Evolutionary conservation across 1,284 basidiomycete species (phyloP).

Genomic region (Ganoderma resinaceum): DNA sequence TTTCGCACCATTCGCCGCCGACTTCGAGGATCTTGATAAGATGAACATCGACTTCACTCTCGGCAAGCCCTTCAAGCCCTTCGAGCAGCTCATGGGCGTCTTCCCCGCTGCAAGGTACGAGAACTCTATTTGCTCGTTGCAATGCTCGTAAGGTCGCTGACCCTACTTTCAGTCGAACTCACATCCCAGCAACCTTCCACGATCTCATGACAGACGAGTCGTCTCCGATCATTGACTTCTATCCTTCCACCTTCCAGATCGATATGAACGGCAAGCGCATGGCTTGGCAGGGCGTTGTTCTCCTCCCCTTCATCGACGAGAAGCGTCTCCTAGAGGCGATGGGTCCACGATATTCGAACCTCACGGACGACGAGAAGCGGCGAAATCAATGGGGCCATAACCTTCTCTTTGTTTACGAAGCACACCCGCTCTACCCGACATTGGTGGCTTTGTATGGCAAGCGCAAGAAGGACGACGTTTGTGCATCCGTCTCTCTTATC

Average conservation of each 20-base stretch:
- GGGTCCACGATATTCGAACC: conserved; percentile 71
- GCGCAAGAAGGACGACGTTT: conserved; percentile 80
- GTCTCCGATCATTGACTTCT: conserved; percentile 97
- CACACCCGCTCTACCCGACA: conserved; percentile 86
- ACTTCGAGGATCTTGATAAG: conserved; percentile 84
- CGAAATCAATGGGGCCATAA: conserved; percentile 91
- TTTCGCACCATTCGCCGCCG: conserved; percentile 97
- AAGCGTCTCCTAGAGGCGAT: conserved; percentile 86
- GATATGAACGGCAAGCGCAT: conserved; percentile 99
- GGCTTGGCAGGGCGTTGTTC: conserved; percentile 98
- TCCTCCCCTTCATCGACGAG: conserved; percentile 96
- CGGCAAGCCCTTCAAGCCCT: conserved; percentile 94
- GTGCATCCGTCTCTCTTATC: conserved; percentile 35
- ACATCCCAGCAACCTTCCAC: conserved; percentile 91
- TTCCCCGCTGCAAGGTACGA: conserved; percentile 91
- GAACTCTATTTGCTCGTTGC: not conserved
- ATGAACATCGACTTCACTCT: conserved; percentile 84
- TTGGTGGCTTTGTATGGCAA: conserved; percentile 93
- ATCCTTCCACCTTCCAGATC: conserved; percentile 91
- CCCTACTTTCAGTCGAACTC: conserved; percentile 68
- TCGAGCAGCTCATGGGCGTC: conserved; percentile 98
- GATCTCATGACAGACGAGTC: conserved; percentile 87
- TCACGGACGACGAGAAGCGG: conserved; percentile 84
- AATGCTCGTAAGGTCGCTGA: not conserved
- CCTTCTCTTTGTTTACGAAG: conserved; percentile 86